A percentile compares a stretch with the other conserved stretches of the same genome.
phyloP scores from a whole-genome alignment of 2,329 filamentous ascomycete genomes.

The Phialophora expanda region DNA sequence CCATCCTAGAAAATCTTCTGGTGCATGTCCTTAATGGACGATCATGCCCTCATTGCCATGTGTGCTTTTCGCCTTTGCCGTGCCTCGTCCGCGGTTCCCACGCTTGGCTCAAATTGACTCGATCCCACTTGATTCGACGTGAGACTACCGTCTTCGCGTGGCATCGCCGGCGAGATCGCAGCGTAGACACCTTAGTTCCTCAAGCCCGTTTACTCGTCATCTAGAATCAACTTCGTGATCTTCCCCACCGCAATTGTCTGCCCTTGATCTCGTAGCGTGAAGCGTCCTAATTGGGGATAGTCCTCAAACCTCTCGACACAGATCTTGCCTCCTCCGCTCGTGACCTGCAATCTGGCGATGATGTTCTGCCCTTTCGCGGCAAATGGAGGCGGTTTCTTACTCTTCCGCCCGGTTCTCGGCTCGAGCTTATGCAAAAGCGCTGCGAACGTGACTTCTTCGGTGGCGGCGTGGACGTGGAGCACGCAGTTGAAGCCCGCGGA shows the following conservation, averaged over 20 bases:
- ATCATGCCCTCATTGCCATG: background rate
- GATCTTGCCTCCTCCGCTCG: constrained; percentile 80
- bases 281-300: constrained; percentile 90
- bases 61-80: background rate
- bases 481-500: constrained; percentile 97
- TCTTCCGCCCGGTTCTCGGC: constrained; percentile 91
- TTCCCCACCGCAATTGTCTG: constrained; percentile 99
- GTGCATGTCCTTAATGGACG: background rate
- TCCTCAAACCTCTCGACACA: constrained; percentile 96
- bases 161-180: background rate
- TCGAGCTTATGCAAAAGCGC: constrained; percentile 90
- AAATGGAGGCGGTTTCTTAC: constrained; percentile 89
- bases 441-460: constrained; percentile 94
- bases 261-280: constrained; percentile 90
- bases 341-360: constrained; percentile 89
- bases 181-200: too few species aligned
- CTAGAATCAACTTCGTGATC: constrained; percentile 83
- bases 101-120: background rate
- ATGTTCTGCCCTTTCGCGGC: constrained; percentile 80
- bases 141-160: background rate
- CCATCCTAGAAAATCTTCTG: too few species aligned
- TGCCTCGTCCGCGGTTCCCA: background rate
- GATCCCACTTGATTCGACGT: background rate
- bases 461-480: constrained; percentile 93
- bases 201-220: constrained; percentile 40